A percentile compares a stretch with the other conserved stretches of the same genome.
Evolutionary conservation across 208 protist genomes (phyloP).

Genomic region (Acanthamoeba castellanii): DNA sequence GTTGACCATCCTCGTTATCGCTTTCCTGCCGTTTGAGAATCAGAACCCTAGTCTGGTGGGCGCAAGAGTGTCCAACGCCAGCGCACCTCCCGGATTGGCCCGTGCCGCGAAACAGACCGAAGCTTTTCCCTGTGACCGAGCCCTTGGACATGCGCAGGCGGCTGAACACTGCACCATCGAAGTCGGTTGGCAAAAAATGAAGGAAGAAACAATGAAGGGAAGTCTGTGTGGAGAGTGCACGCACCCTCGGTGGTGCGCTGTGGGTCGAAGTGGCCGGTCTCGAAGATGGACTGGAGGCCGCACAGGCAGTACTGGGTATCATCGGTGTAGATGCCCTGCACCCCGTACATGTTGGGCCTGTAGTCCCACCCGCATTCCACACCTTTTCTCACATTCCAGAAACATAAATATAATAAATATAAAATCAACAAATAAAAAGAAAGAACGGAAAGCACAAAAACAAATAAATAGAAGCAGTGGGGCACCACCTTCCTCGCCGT

Average conservation of each 20-base stretch:
- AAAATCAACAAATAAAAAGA: neutral
- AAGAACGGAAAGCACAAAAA: too few relatives aligned
- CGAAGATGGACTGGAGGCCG: conserved; percentile 3
- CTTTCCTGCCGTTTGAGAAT: neutral
- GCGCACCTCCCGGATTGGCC: neutral
- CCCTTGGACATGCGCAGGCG: neutral
- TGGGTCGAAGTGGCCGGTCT: neutral
- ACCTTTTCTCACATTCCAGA: neutral
- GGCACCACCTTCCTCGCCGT: neutral
- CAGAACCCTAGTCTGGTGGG: too few relatives aligned
- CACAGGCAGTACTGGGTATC: conserved; percentile 38
- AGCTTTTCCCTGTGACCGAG: neutral
- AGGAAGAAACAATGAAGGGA: neutral
- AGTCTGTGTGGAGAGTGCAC: neutral
- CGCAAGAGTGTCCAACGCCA: neutral
- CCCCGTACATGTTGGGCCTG: conserved; percentile 1
- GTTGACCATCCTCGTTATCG: conserved; percentile 9
- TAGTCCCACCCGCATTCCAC: neutral
- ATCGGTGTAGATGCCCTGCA: conserved; percentile 32
- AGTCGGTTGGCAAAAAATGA: too few relatives aligned
- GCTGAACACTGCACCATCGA: neutral
- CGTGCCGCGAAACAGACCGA: conserved; percentile 14
- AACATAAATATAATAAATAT: neutral
- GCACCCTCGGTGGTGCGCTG: neutral
- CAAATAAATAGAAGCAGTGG: neutral